phyloP scores from a whole-genome alignment of 78 protist species.

The Emiliania huxleyi region DNA sequence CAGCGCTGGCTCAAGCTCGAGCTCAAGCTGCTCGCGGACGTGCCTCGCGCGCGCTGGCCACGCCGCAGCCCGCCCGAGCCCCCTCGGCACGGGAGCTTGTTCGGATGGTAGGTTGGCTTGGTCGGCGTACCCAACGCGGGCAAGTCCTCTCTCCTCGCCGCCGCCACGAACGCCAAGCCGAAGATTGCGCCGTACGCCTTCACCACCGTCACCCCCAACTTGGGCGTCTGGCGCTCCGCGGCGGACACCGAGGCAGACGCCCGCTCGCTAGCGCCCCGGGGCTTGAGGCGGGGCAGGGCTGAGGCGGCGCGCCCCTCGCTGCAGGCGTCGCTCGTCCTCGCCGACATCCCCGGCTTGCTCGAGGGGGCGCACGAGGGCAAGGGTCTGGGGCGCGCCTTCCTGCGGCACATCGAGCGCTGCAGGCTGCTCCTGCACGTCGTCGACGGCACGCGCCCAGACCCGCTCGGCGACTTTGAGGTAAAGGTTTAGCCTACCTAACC shows the following conservation, averaged over 20 bases:
- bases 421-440: slow-evolving; percentile 56
- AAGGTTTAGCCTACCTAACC: too few relatives aligned
- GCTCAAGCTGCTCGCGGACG: slow-evolving; percentile 1
- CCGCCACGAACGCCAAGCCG: slow-evolving; percentile 64
- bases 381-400: slow-evolving; percentile 71
- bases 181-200: slow-evolving; percentile 66
- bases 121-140: slow-evolving; percentile 82
- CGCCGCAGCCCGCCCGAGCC: neutral
- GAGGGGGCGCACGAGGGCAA: slow-evolving; percentile 74
- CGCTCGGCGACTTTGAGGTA: neutral
- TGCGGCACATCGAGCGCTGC: slow-evolving; percentile 71
- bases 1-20: slow-evolving; percentile 41
- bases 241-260: neutral
- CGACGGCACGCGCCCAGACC: slow-evolving; percentile 18
- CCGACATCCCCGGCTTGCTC: slow-evolving; percentile 73
- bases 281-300: too few relatives aligned
- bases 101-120: slow-evolving; percentile 71
- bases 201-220: slow-evolving; percentile 73
- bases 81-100: slow-evolving; percentile 50
- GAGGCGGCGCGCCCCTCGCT: too few relatives aligned
- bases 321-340: slow-evolving; percentile 12
- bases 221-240: slow-evolving; percentile 49
- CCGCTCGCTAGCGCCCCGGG: too few relatives aligned
- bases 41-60: neutral
- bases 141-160: slow-evolving; percentile 64